Percentiles rank a stretch among this genome's conserved stretches.
These are phyloP conservation scores for Aspergillus terreus DNA, from an alignment of 2,329 filamentous ascomycete species.

Conservation along the genomic window DNA sequence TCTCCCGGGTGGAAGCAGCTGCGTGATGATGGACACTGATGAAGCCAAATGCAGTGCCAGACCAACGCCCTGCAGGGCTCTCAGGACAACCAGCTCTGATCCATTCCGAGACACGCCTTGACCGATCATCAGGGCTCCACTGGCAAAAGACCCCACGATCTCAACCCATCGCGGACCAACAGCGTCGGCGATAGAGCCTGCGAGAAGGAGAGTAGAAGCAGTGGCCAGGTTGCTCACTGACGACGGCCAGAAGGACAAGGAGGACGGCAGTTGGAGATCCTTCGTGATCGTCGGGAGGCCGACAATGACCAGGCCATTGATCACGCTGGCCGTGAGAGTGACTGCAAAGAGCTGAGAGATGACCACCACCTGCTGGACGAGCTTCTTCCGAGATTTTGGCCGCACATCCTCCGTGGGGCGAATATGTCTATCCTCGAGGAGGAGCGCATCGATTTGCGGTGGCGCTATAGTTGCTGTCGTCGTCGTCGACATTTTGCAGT, in stretches of 20 bases:
- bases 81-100: constrained; percentile 46
- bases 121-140: constrained; percentile 42
- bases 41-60: constrained; percentile 48
- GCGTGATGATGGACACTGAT: constrained; percentile 48
- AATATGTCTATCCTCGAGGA: neutral
- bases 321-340: constrained; percentile 24
- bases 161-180: constrained; percentile 48
- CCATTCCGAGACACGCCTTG: constrained; percentile 41
- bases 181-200: constrained; percentile 51
- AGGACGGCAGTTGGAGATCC: constrained; percentile 27
- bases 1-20: constrained; percentile 45
- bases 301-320: constrained; percentile 41
- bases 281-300: constrained; percentile 41
- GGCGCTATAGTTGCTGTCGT: neutral
- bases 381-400: neutral
- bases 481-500: neutral
- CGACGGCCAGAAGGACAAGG: constrained; percentile 24
- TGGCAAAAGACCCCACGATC: constrained; percentile 44
- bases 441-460: neutral
- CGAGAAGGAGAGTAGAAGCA: constrained; percentile 41
- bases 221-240: constrained; percentile 31
- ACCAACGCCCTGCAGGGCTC: constrained; percentile 45
- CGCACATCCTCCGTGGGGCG: neutral
- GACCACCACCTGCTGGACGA: constrained; percentile 9
- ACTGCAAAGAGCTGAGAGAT: constrained; percentile 16